phyloP scores from a whole-genome alignment of 352 stramenopile genomes.

The Phytopythium kandeliae region DNA sequence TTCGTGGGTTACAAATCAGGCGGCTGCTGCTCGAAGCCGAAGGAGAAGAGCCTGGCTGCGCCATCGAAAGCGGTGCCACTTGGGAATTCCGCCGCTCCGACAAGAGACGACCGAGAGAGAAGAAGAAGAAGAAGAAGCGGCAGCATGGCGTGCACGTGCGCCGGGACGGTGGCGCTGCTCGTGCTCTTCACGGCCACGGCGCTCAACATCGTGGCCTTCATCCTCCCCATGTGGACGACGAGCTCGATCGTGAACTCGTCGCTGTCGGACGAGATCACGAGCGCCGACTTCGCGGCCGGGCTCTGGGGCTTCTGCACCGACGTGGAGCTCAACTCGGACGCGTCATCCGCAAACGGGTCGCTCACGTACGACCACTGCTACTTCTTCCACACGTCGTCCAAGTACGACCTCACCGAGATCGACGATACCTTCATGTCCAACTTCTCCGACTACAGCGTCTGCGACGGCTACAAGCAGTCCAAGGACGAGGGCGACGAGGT shows the following conservation, averaged over 20 bases:
- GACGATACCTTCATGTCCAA: constrained; percentile 32
- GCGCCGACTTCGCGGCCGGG: constrained; percentile 46
- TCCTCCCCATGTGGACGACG: constrained; percentile 62
- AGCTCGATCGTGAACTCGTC: constrained; percentile 38
- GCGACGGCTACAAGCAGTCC: constrained; percentile 42
- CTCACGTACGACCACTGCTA: constrained; percentile 60
- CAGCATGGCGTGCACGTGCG: constrained; percentile 46
- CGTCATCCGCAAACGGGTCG: constrained; percentile 17
- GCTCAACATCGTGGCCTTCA: constrained; percentile 57
- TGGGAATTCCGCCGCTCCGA: constrained; percentile 1
- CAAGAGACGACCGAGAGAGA: background rate
- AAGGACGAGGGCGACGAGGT: constrained; percentile 15
- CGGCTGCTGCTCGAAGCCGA: too few species aligned
- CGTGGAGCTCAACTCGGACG: constrained; percentile 29
- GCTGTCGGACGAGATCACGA: constrained; percentile 23
- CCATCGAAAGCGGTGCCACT: too few species aligned
- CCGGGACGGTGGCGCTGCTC: constrained; percentile 49
- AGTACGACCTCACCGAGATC: constrained; percentile 34
- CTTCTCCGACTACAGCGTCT: constrained; percentile 52
- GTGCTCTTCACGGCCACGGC: constrained; percentile 47
- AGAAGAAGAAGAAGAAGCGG: background rate
- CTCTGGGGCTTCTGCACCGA: constrained; percentile 67
- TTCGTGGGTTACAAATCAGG: constrained; percentile 4
- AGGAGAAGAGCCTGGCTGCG: too few species aligned
- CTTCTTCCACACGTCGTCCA: constrained; percentile 62